phyloP scores from a whole-genome alignment of 1,284 basidiomycete species.

The Cryptococcus hybrid region DNA sequence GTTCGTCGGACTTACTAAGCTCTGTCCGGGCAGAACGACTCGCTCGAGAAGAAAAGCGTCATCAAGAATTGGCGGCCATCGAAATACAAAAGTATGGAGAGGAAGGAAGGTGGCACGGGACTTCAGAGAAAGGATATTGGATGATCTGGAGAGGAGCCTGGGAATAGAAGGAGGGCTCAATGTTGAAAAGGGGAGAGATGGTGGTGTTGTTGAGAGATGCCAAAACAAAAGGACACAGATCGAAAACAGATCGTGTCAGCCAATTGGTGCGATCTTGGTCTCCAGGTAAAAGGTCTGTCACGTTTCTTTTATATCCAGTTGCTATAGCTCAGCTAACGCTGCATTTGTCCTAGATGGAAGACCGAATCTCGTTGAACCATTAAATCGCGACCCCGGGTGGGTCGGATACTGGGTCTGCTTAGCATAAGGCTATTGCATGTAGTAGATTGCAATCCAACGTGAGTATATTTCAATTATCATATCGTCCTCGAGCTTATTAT shows the following conservation, averaged over 20 bases:
- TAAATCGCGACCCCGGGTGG: conserved; percentile 4
- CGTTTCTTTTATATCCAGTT: background rate
- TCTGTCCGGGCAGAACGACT: conserved; percentile 37
- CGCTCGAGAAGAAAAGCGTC: conserved; percentile 32
- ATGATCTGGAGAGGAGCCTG: conserved; percentile 1
- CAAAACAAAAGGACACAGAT: conserved; percentile 4
- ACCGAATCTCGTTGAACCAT: background rate
- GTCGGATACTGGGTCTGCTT: conserved; percentile 1
- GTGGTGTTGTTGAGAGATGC: conserved; percentile 9
- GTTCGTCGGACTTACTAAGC: conserved; percentile 34
- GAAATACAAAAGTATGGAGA: conserved; percentile 45
- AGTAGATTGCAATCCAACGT: conserved; percentile 12
- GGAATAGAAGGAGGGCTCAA: conserved; percentile 5
- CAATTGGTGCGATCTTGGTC: conserved; percentile 17
- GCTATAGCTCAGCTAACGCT: too few species aligned
- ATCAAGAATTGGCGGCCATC: conserved; percentile 30
- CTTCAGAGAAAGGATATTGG: conserved; percentile 9
- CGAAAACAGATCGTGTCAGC: conserved; percentile 9
- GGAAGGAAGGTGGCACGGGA: conserved; percentile 18
- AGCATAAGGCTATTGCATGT: conserved; percentile 4
- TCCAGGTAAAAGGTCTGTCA: conserved; percentile 5
- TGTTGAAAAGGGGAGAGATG: conserved; percentile 13
- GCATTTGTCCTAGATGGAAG: conserved; percentile 3
- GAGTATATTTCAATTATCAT: background rate
- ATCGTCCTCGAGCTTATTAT: background rate